Evolutionary conservation across 257 asterid species (phyloP).

Genomic region (Lycium ferocissimum): DNA sequence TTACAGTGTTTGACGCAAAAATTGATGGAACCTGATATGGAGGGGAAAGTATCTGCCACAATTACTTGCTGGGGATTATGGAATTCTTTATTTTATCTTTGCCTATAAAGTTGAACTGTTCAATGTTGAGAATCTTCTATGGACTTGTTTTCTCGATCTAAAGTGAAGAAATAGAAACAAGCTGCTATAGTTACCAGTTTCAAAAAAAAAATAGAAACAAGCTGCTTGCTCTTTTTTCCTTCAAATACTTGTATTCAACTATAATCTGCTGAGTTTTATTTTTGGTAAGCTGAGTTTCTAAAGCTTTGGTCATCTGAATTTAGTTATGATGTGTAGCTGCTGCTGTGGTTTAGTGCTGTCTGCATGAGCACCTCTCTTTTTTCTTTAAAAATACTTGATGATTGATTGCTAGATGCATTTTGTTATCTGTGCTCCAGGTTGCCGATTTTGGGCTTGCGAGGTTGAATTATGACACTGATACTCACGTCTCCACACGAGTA

Average conservation of each 20-base stretch:
- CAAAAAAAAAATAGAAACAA: background rate
- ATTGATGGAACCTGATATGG: background rate
- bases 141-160: background rate
- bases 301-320: background rate
- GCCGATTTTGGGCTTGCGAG: slow-evolving; percentile 98
- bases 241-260: background rate
- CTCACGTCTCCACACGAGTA: slow-evolving; percentile 92
- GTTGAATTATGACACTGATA: slow-evolving; percentile 76
- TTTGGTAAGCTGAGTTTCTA: background rate
- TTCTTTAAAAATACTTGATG: slow-evolving; percentile 23
- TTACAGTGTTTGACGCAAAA: background rate
- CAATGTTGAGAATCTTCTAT: background rate
- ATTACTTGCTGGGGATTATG: background rate
- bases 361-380: background rate
- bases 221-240: background rate
- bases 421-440: slow-evolving; percentile 56
- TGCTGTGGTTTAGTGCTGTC: background rate
- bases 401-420: slow-evolving; percentile 12
- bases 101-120: background rate
- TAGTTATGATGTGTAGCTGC: background rate
- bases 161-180: slow-evolving; percentile 5
- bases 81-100: background rate
- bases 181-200: too few relatives aligned
- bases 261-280: background rate
- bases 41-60: background rate